phyloP scores from a whole-genome alignment of 2,329 filamentous ascomycete species.

The Claviceps monticola region DNA sequence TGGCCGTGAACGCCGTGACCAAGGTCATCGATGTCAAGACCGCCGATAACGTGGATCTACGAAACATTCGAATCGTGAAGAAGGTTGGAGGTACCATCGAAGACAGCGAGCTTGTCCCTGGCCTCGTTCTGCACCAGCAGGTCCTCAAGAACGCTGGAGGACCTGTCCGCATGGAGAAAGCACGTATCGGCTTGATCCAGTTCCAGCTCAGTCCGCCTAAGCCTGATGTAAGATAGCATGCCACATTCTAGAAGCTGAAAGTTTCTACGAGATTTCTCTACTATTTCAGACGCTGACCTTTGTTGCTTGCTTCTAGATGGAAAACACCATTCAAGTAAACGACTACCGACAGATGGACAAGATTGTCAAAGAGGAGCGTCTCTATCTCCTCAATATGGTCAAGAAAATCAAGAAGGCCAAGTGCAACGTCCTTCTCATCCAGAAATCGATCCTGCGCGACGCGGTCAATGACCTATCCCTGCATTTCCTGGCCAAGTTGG shows the following conservation, averaged over 20 bases:
- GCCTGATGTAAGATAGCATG: constrained; percentile 58
- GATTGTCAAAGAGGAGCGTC: constrained; percentile 97
- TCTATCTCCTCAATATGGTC: constrained; percentile 95
- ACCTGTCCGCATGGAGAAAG: constrained; percentile 90
- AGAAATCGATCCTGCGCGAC: constrained; percentile 95
- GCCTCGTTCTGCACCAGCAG: constrained; percentile 79
- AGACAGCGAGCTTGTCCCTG: constrained; percentile 93
- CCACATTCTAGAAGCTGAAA: background rate
- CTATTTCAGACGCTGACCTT: background rate
- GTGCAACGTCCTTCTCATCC: constrained; percentile 95
- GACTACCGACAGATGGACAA: constrained; percentile 99
- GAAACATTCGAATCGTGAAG: constrained; percentile 94
- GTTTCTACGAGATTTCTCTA: background rate
- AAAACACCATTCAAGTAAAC: constrained; percentile 98
- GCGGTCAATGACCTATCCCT: constrained; percentile 95
- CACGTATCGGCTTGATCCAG: constrained; percentile 89
- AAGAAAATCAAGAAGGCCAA: constrained; percentile 99
- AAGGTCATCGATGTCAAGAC: constrained; percentile 94
- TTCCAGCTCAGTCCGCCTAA: constrained; percentile 98
- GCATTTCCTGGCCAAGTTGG: constrained; percentile 94
- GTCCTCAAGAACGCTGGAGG: constrained; percentile 91
- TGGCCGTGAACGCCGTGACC: constrained; percentile 93
- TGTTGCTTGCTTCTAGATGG: constrained; percentile 50
- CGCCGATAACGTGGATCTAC: constrained; percentile 90
- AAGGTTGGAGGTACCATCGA: constrained; percentile 97